Evolutionary conservation across 768 basidiomycete genomes (phyloP), one percentile per base, ranked within the genome.

Genomic region (Phlegmacium glaucopus): DNA sequence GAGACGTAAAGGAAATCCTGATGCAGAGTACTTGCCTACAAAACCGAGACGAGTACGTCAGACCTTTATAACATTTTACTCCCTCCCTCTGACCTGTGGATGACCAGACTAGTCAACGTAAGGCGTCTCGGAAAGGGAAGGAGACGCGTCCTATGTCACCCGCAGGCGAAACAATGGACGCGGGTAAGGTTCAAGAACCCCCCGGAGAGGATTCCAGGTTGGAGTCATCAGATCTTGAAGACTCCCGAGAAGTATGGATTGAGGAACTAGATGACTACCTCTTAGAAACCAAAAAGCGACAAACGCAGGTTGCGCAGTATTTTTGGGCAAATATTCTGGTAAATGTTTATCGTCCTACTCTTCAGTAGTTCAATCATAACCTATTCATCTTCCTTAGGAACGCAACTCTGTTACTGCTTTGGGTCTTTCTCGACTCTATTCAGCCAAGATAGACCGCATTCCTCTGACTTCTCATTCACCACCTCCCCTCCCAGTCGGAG

Each of bases 141-240:
- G 61, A 63, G 41, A 56, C 56, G 56, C 67, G 62, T 49, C 59
- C 59, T 7, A 50, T 54, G 6, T 65, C 68, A 26, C 64, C 66
- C 36, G 39, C 52, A 36, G 51, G 51, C 48, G 57, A 62, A 48
- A 32, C 63, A 16, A 48, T 60, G 9, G 57, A 69, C 18, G 47
- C 56, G 47, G 59, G 36, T 57, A 53, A 53, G 45, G 47, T 39
- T 36, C 47, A 61, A 59, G 58, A 64, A 54, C 45, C 68, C 6
- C 47, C 62, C 39, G 65, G 61, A 29, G 72, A 75, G 46, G 78
- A 80, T 27, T 75, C 74, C 26, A 66, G 68, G 32, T 68, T 78
- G 10, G 65, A 69, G 9, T 87, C 88, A 13, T 90, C 90, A 16
- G 90, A 92, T 72, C 69, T 92, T 51, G 88, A 90, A 25, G 90